phyloP scores from a whole-genome alignment of 768 basidiomycete genomes.

The Suillus cothurnatus region DNA sequence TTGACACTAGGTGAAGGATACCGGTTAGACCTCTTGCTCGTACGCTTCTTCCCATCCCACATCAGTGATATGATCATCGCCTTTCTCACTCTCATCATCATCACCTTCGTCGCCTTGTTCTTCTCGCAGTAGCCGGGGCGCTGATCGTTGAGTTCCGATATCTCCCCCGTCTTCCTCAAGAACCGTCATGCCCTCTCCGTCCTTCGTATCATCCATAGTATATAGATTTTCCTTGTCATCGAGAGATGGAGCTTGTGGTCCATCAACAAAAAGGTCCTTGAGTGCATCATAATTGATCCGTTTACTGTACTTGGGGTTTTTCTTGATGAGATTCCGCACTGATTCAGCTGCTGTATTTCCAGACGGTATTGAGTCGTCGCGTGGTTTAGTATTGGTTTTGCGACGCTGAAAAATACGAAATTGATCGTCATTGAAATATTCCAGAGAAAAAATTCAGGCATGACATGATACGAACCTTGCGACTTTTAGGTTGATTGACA shows the following conservation, averaged over 20 bases:
- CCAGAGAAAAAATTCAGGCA: slow-evolving; percentile 31
- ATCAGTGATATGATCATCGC: slow-evolving; percentile 33
- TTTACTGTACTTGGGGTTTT: slow-evolving; percentile 86
- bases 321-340: slow-evolving; percentile 62
- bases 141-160: slow-evolving; percentile 33
- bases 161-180: slow-evolving; percentile 44
- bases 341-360: slow-evolving; percentile 37
- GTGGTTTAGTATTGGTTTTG: slow-evolving; percentile 63
- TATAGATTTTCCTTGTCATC: slow-evolving; percentile 56
- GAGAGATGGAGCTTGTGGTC: slow-evolving; percentile 18
- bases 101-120: slow-evolving; percentile 21
- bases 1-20: not conserved
- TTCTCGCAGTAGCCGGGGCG: slow-evolving; percentile 14
- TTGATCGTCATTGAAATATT: slow-evolving; percentile 11
- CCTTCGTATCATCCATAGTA: slow-evolving; percentile 50
- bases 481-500: slow-evolving; percentile 53
- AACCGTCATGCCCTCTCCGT: slow-evolving; percentile 40
- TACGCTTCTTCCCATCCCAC: slow-evolving; percentile 55
- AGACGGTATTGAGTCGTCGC: slow-evolving; percentile 67
- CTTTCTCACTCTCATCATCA: slow-evolving; percentile 43
- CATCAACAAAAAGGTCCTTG: slow-evolving; percentile 70
- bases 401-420: slow-evolving; percentile 53
- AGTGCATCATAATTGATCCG: slow-evolving; percentile 94
- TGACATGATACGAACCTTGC: slow-evolving; percentile 71
- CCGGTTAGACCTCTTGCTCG: slow-evolving; percentile 64